Evolutionary conservation across 306 rosid genomes (phyloP).

Genomic region (Astragalus membranaceus): DNA sequence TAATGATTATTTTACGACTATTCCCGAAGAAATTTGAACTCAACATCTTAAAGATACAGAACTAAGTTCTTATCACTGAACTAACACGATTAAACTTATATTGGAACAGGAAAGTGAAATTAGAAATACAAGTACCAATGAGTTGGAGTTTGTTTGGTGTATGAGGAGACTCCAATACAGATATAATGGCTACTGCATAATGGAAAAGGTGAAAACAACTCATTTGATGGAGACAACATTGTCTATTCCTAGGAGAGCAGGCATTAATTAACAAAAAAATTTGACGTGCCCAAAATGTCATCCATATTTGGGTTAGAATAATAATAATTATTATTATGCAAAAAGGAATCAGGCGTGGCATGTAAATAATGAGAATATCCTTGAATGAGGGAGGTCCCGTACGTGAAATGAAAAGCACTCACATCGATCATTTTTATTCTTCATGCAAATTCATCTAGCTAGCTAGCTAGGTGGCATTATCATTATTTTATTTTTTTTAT

Average conservation of each 20-base stretch:
- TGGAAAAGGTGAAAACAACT: slow-evolving; percentile 42
- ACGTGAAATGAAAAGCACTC: slow-evolving; percentile 61
- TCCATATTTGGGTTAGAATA: slow-evolving; percentile 46
- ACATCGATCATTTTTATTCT: slow-evolving; percentile 58
- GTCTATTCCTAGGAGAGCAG: slow-evolving; percentile 54
- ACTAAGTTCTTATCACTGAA: no score
- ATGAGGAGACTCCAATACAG: slow-evolving; percentile 27
- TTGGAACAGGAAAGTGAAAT: slow-evolving; percentile 28
- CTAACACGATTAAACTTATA: not conserved
- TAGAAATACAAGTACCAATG: slow-evolving; percentile 31
- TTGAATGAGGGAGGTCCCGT: slow-evolving; percentile 66
- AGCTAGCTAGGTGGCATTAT: slow-evolving; percentile 64
- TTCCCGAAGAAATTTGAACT: no score
- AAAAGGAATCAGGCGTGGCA: slow-evolving; percentile 82
- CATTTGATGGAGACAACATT: slow-evolving; percentile 49
- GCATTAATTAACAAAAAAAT: slow-evolving; percentile 24
- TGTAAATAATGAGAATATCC: slow-evolving; percentile 80
- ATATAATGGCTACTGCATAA: slow-evolving; percentile 36
- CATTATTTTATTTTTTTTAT: slow-evolving; percentile 35
- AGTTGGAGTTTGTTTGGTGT: slow-evolving; percentile 28
- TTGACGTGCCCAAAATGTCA: slow-evolving; percentile 62
- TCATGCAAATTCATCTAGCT: slow-evolving; percentile 64
- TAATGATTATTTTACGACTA: no score
- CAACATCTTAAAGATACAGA: no score
- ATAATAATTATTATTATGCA: slow-evolving; percentile 17